Percentiles rank a stretch among this genome's conserved stretches.
These are phyloP conservation scores for Phaseolus coccineus DNA, from an alignment of 331 rosid species.

Conservation along the genomic window DNA sequence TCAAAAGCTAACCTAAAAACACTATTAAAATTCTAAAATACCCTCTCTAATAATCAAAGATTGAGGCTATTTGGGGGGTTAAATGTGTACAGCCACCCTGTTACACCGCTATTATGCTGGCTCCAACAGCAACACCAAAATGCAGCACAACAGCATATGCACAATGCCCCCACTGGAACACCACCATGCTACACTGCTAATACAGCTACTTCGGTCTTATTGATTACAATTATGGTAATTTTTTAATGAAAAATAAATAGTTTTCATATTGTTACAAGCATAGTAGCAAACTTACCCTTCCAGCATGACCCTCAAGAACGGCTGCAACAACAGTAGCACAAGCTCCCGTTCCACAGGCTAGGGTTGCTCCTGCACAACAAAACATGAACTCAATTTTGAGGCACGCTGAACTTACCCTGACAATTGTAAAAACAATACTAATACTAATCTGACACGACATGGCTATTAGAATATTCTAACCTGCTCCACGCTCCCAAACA, in stretches of 20 bases:
- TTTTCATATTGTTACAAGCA: conserved; percentile 23
- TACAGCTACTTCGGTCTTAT: neutral
- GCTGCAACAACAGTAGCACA: conserved; percentile 94
- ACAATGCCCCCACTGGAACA: neutral
- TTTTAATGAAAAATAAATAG: neutral
- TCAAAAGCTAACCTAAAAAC: neutral
- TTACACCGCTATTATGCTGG: neutral
- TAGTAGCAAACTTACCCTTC: conserved; percentile 62
- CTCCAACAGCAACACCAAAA: neutral
- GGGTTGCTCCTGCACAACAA: conserved; percentile 82
- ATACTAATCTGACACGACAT: conserved; percentile 7
- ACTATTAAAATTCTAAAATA: neutral
- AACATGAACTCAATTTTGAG: conserved; percentile 15
- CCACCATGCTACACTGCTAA: neutral
- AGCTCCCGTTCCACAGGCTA: conserved; percentile 99
- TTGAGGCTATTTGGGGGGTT: neutral
- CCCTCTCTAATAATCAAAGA: neutral
- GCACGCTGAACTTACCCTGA: conserved; percentile 18
- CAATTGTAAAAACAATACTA: neutral
- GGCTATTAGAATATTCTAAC: conserved; percentile 53
- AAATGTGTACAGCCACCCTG: neutral
- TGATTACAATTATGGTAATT: neutral
- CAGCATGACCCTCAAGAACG: conserved; percentile 92
- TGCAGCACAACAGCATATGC: neutral
- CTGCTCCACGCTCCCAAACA: conserved; percentile 99